phyloP scores from a whole-genome alignment of 192 early-diverging fungal genomes.

The Coemansia sp. region DNA sequence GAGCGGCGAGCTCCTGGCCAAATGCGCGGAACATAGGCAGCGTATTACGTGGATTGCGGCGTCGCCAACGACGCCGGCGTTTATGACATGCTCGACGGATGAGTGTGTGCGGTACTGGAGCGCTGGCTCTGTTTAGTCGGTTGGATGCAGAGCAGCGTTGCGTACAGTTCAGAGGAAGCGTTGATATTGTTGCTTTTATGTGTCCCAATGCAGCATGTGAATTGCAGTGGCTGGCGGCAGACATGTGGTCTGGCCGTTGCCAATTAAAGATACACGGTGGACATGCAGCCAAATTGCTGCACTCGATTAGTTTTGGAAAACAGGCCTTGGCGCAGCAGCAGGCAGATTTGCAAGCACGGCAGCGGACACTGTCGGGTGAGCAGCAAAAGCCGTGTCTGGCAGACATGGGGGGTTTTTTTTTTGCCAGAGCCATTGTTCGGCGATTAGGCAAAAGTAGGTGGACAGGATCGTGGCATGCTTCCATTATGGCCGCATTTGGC shows the following conservation, averaged over 20 bases:
- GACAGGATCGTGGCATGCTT: no score
- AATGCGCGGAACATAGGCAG: slow-evolving; percentile 23
- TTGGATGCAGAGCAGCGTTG: not conserved
- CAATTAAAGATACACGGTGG: not conserved
- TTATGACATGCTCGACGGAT: slow-evolving; percentile 48
- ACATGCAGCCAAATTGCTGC: not conserved
- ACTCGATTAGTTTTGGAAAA: not conserved
- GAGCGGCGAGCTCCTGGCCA: slow-evolving; percentile 59
- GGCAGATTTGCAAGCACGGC: not conserved
- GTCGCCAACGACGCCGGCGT: slow-evolving; percentile 29
- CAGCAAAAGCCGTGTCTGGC: not conserved
- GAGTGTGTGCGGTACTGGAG: slow-evolving; percentile 46
- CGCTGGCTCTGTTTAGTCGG: slow-evolving; percentile 3
- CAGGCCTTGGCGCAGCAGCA: not conserved
- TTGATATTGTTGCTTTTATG: not conserved
- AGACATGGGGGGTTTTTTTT: no score
- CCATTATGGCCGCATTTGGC: not conserved
- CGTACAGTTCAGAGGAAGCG: not conserved
- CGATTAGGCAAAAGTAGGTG: no score
- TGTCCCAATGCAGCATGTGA: slow-evolving; percentile 3
- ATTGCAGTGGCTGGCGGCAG: not conserved
- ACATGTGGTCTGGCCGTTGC: not conserved
- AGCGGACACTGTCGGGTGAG: not conserved
- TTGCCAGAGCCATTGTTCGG: no score
- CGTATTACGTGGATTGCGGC: slow-evolving; percentile 34